Conservation (phyloP, 805 yeast species). For the Hanseniaspora osmophila region DNA sequence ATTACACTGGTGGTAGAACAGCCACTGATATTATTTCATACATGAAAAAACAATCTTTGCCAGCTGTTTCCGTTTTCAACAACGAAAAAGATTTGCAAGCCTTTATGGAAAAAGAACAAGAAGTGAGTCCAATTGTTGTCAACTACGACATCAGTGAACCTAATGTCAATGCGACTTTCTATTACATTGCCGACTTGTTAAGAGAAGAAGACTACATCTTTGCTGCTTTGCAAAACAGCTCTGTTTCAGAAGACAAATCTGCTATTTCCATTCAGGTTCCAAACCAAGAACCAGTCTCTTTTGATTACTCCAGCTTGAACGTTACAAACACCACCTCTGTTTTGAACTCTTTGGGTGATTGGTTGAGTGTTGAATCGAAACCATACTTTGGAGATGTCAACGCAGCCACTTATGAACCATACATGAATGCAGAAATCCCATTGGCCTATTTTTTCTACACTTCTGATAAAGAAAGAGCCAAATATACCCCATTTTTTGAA, state of each 20-base stretch:
- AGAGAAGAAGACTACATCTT: slow-evolving; percentile 50
- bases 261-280: slow-evolving; percentile 19
- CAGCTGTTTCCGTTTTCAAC: slow-evolving; percentile 47
- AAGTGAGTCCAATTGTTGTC: slow-evolving; percentile 32
- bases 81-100: slow-evolving; percentile 31
- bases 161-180: slow-evolving; percentile 41
- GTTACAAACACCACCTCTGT: slow-evolving; percentile 7
- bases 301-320: neutral
- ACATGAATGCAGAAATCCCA: slow-evolving; percentile 62
- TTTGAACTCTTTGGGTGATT: slow-evolving; percentile 15
- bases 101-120: slow-evolving; percentile 23
- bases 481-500: slow-evolving; percentile 35
- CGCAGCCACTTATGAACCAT: slow-evolving; percentile 61
- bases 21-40: slow-evolving; percentile 63
- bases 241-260: neutral
- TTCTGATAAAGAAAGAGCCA: slow-evolving; percentile 48
- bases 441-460: slow-evolving; percentile 80
- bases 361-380: slow-evolving; percentile 42
- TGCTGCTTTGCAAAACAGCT: slow-evolving; percentile 22
- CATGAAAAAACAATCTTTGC: slow-evolving; percentile 72
- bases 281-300: slow-evolving; percentile 8
- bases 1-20: slow-evolving; percentile 76
- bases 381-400: slow-evolving; percentile 82
- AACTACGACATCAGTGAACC: slow-evolving; percentile 30
- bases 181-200: slow-evolving; percentile 42